Base-by-base conservation (phyloP, 2,329 filamentous ascomycete species). In the Alternaria sp. region DNA sequence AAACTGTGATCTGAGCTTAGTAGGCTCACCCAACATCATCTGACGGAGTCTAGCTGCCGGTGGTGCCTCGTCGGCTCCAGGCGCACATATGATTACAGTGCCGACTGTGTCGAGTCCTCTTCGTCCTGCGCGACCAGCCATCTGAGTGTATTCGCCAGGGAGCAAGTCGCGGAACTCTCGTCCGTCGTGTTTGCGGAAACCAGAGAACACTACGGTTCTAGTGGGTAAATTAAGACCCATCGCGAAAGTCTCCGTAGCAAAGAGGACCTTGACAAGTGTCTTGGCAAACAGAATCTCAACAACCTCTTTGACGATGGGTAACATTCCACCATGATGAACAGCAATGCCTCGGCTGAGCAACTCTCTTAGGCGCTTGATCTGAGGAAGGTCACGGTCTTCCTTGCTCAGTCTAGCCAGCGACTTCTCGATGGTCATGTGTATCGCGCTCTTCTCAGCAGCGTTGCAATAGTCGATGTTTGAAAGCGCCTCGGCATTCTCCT, bases 151-250 rank as follows among this genome's bases (percentile, higher is more conserved):
- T 77, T 99, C 95, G 16, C 95, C 95, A 0, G 95, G 94, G 0
- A 97, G 84, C 0, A 99, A 84, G 74, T 97, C 95, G 67, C 95
- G 87, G 82, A 98, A 98, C 4, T 88, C 88, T 69, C 95, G 92
- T 6, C 95, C 95, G 74, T 99, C 95, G 68, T 97, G 94, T 78
- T 99, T 99, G 53, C 95, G 89, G 79, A 95, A 97, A 10, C 95
- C 95, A 11, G 95, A 98, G 79, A 99, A 99, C 2, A 98, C 94
- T 0, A 99, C 95, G 0, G 95, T 99, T 67, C 95, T 87, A 1
- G 95, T 99, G 0, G 95, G 95, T 58, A 99, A 82, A 74, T 99
- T 99, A 32, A 99, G 85, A 28, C 95, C 95, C 94, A 99, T 99
- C 36, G 95, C 95, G 78, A 99, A 99, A 0, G 95, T 99, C 78